Conservation (phyloP, 2,329 filamentous ascomycete genomes). For the Aspergillus japonicus region DNA sequence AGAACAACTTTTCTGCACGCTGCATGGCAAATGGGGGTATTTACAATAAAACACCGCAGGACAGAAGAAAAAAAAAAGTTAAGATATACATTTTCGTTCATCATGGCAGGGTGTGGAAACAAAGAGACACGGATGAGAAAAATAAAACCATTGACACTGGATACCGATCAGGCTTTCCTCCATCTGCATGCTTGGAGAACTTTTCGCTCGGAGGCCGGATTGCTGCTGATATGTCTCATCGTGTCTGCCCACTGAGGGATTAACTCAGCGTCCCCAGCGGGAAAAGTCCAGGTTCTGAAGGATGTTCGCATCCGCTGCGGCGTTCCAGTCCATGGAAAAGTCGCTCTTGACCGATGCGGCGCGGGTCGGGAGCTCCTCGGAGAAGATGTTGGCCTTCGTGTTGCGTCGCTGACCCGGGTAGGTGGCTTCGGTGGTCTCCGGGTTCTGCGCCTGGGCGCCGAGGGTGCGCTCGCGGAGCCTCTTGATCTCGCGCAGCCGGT, state of each 20-base stretch:
- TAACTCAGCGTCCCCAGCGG: slow-evolving; percentile 39
- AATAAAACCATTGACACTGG: neutral
- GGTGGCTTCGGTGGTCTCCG: slow-evolving; percentile 32
- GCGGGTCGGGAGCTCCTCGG: slow-evolving; percentile 36
- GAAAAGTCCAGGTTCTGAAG: slow-evolving; percentile 44
- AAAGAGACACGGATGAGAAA: neutral
- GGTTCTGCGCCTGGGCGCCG: slow-evolving; percentile 27
- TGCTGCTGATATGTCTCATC: neutral
- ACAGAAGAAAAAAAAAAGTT: neutral
- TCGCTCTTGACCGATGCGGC: slow-evolving; percentile 33
- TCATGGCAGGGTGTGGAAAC: slow-evolving; percentile 5
- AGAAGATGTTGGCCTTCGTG: slow-evolving; percentile 40
- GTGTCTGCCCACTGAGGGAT: no score
- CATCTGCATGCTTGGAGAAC: neutral
- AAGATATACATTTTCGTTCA: slow-evolving; percentile 17
- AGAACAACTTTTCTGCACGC: slow-evolving; percentile 22
- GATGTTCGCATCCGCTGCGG: slow-evolving; percentile 37
- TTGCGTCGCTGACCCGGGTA: slow-evolving; percentile 35
- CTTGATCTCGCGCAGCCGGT: slow-evolving; percentile 80
- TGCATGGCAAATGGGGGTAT: slow-evolving; percentile 18
- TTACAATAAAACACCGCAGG: slow-evolving; percentile 16
- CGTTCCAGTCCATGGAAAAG: slow-evolving; percentile 38
- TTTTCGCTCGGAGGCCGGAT: neutral
- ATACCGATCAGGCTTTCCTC: neutral
- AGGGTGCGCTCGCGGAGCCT: slow-evolving; percentile 65